phyloP scores from a whole-genome alignment of 2,329 filamentous ascomycete genomes.

The Calonectria pseudoturangicola region DNA sequence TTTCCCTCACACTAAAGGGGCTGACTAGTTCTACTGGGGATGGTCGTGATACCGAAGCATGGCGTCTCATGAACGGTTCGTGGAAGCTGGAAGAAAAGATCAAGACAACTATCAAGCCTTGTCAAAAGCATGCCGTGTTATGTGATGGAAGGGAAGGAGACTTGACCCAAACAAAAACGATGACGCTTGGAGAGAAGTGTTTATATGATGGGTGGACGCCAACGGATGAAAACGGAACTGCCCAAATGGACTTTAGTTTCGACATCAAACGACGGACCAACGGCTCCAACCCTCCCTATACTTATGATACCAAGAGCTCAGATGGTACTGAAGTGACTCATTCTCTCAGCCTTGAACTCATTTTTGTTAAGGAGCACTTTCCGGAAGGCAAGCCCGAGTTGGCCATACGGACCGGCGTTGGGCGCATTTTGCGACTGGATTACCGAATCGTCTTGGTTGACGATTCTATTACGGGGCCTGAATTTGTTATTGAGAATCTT shows the following conservation, averaged over 20 bases:
- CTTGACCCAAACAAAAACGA: constrained; percentile 73
- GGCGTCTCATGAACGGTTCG: constrained; percentile 91
- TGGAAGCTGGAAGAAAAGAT: constrained; percentile 94
- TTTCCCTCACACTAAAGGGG: constrained; percentile 64
- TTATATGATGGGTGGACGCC: constrained; percentile 93
- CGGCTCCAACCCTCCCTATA: constrained; percentile 71
- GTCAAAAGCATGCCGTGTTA: constrained; percentile 76
- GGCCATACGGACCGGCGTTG: constrained; percentile 89
- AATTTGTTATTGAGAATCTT: constrained; percentile 31
- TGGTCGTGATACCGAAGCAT: constrained; percentile 80
- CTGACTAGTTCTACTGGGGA: constrained; percentile 81
- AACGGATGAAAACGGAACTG: constrained; percentile 66
- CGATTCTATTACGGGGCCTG: constrained; percentile 36
- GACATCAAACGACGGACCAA: constrained; percentile 50
- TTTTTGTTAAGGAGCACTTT: constrained; percentile 91
- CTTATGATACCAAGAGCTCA: constrained; percentile 84
- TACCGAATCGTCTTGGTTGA: constrained; percentile 89
- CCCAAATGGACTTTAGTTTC: constrained; percentile 81
- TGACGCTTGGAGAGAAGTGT: constrained; percentile 85
- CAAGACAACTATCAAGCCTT: constrained; percentile 84
- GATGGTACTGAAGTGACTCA: constrained; percentile 88
- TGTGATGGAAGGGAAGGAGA: not conserved
- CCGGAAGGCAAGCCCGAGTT: constrained; percentile 79
- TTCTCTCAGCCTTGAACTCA: constrained; percentile 90
- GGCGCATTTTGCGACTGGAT: constrained; percentile 91